Conservation (phyloP, 352 stramenopile species). For the Aphanomyces cochlioides region DNA sequence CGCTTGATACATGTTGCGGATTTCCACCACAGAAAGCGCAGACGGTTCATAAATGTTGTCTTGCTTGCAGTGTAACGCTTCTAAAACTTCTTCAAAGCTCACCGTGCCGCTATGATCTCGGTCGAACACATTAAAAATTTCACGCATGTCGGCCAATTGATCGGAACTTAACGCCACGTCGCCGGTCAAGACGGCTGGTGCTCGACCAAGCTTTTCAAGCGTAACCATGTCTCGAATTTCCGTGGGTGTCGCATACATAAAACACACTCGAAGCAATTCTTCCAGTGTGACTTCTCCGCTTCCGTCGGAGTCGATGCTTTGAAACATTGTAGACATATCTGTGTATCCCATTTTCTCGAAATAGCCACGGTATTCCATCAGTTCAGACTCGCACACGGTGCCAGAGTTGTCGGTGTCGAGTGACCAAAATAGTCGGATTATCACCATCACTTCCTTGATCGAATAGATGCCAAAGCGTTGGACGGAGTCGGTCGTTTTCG, state of each 20-base stretch:
- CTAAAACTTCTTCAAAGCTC: conserved; percentile 69
- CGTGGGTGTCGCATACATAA: conserved; percentile 54
- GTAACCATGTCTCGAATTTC: conserved; percentile 68
- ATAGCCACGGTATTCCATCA: conserved; percentile 52
- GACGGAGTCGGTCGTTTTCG: conserved; percentile 30
- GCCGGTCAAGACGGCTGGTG: conserved; percentile 46
- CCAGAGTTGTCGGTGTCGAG: conserved; percentile 69
- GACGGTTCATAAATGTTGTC: conserved; percentile 40
- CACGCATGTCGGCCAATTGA: conserved; percentile 46
- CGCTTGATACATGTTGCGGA: conserved; percentile 53
- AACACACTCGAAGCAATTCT: conserved; percentile 61
- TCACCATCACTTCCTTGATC: conserved; percentile 66
- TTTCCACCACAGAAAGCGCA: conserved; percentile 54
- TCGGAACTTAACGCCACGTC: conserved; percentile 29
- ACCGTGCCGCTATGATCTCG: conserved; percentile 60
- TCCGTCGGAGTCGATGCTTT: conserved; percentile 64
- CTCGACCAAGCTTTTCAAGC: conserved; percentile 60
- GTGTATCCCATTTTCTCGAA: conserved; percentile 66
- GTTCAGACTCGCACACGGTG: conserved; percentile 47
- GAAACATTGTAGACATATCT: conserved; percentile 59
- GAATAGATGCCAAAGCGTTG: conserved; percentile 63
- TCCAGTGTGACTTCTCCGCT: conserved; percentile 53
- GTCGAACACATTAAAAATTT: conserved; percentile 70
- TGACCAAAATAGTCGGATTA: conserved; percentile 67
- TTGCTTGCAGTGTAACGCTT: conserved; percentile 59